phyloP scores from a whole-genome alignment of 805 yeast species.

The Yamadazyma scolyti region DNA sequence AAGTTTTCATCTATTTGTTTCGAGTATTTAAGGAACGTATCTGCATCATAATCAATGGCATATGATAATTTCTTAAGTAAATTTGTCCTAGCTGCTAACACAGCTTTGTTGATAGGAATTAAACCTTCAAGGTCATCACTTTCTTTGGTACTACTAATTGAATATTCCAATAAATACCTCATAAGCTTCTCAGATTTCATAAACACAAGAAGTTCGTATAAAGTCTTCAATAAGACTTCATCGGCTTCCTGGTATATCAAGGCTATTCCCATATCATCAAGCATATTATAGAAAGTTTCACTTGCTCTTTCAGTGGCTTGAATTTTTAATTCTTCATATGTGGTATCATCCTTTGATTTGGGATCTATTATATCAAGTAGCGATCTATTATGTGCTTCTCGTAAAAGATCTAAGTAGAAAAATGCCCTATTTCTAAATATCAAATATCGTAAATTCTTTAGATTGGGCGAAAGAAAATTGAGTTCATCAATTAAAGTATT shows the following conservation, averaged over 20 bases:
- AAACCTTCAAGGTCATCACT: conserved; percentile 37
- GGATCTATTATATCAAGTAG: too few species aligned
- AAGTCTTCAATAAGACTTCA: conserved; percentile 44
- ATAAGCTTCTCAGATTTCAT: conserved; percentile 48
- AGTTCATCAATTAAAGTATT: conserved; percentile 35
- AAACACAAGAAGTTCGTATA: conserved; percentile 49
- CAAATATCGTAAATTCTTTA: conserved; percentile 70
- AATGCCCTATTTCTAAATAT: conserved; percentile 81
- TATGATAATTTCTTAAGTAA: conserved; percentile 1
- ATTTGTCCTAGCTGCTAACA: conserved; percentile 2
- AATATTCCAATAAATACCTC: conserved; percentile 58
- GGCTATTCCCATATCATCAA: conserved; percentile 65
- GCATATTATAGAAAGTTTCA: conserved; percentile 36
- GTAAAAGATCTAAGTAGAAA: conserved; percentile 47
- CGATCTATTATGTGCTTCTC: too few species aligned
- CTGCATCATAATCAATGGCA: background rate
- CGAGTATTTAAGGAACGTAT: background rate
- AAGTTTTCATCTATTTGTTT: conserved; percentile 8
- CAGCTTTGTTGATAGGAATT: conserved; percentile 17
- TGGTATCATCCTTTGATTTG: too few species aligned
- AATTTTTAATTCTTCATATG: too few species aligned
- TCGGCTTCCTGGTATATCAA: conserved; percentile 69
- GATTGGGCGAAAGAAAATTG: conserved; percentile 57
- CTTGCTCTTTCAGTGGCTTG: conserved; percentile 5
- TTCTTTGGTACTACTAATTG: conserved; percentile 40